Conservation (phyloP, 2,329 filamentous ascomycete genomes). For the Paramyrothecium roridum region DNA sequence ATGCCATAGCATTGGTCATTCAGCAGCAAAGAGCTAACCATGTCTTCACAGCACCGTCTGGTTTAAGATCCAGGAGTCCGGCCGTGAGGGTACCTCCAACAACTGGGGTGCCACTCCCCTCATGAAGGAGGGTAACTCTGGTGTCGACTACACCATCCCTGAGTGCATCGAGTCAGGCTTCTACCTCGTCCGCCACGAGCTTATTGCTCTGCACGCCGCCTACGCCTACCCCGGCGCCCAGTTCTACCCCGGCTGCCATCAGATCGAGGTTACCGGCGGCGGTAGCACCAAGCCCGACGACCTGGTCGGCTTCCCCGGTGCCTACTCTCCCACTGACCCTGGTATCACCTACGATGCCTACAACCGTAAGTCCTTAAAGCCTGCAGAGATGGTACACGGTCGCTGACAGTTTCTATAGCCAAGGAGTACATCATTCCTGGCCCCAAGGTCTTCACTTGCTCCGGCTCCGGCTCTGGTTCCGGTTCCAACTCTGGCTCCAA, state of each 20-base stretch:
- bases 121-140: slow-evolving; percentile 40
- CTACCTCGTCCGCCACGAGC: slow-evolving; percentile 57
- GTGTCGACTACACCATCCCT: slow-evolving; percentile 50
- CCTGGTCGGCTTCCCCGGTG: slow-evolving; percentile 51
- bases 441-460: slow-evolving; percentile 47
- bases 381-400: neutral
- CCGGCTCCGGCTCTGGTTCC: neutral
- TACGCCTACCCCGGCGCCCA: slow-evolving; percentile 49
- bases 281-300: slow-evolving; percentile 37
- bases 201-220: slow-evolving; percentile 50
- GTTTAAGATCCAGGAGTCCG: slow-evolving; percentile 52
- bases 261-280: slow-evolving; percentile 51
- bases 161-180: slow-evolving; percentile 47
- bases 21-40: slow-evolving; percentile 8
- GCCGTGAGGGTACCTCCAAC: slow-evolving; percentile 44
- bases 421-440: slow-evolving; percentile 43
- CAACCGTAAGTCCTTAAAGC: slow-evolving; percentile 27
- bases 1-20: neutral
- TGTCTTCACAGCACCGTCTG: slow-evolving; percentile 45
- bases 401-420: slow-evolving; percentile 15
- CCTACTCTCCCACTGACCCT: slow-evolving; percentile 45
- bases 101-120: slow-evolving; percentile 42
- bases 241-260: slow-evolving; percentile 57
- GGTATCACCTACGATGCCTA: slow-evolving; percentile 53
- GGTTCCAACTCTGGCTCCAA: neutral